Evolutionary conservation across 805 yeast genomes (phyloP).

Genomic region (Candida ipomoeae): DNA sequence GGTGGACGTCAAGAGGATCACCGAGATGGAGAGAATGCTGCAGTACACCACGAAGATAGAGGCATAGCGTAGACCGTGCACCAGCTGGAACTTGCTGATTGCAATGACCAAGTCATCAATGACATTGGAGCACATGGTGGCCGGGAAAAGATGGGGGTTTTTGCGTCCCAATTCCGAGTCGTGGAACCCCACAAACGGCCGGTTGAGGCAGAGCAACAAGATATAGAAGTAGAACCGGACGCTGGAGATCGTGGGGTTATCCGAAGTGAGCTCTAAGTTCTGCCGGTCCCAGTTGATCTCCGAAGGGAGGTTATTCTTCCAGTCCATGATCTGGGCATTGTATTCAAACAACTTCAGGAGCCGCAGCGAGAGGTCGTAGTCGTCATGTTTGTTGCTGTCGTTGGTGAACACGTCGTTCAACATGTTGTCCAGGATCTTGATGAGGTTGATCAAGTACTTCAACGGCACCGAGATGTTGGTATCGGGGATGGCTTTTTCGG

Average conservation of each 20-base stretch:
- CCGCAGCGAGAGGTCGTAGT: slow-evolving; percentile 40
- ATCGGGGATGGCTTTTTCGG: slow-evolving; percentile 1
- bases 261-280: slow-evolving; percentile 38
- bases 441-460: slow-evolving; percentile 38
- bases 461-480: slow-evolving; percentile 43
- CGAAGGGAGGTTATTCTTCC: slow-evolving; percentile 49
- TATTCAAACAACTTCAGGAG: slow-evolving; percentile 39
- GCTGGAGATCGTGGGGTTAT: slow-evolving; percentile 51
- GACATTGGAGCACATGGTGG: slow-evolving; percentile 33
- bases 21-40: slow-evolving; percentile 43
- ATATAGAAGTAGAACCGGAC: slow-evolving; percentile 58
- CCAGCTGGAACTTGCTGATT: slow-evolving; percentile 31
- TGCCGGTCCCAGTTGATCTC: slow-evolving; percentile 47
- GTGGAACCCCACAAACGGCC: slow-evolving; percentile 49
- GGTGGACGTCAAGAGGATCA: slow-evolving; percentile 34
- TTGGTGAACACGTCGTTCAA: slow-evolving; percentile 43
- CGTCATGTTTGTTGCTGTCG: slow-evolving; percentile 26
- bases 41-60: slow-evolving; percentile 48
- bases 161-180: slow-evolving; percentile 9
- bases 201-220: slow-evolving; percentile 52
- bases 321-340: slow-evolving; percentile 46
- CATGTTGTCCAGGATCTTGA: slow-evolving; percentile 43
- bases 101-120: slow-evolving; percentile 42
- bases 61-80: slow-evolving; percentile 39
- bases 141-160: slow-evolving; percentile 25